Evolutionary conservation across 306 rosid species (phyloP).

Genomic region (Cucurbita argyrosperma): DNA sequence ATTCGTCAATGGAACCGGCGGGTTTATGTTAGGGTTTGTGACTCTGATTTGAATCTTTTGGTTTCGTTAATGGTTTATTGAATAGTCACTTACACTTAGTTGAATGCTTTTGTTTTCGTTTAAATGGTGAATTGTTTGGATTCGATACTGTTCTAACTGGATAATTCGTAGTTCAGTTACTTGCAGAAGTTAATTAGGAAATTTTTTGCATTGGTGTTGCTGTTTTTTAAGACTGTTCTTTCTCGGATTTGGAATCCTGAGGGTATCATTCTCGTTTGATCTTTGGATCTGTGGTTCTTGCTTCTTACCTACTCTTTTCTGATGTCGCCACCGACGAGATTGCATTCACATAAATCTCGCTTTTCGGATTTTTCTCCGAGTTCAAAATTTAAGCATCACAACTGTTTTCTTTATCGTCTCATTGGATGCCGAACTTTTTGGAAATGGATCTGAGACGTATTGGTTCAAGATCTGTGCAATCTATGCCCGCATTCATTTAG

Average conservation of each 20-base stretch:
- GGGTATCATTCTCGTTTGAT: background rate
- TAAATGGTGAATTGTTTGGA: background rate
- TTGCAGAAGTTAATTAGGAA: background rate
- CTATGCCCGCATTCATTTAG: conserved; percentile 30
- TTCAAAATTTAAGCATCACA: background rate
- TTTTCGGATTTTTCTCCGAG: background rate
- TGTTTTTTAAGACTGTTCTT: background rate
- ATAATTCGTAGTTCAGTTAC: background rate
- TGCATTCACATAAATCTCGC: background rate
- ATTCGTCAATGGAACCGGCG: background rate
- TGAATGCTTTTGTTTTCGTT: background rate
- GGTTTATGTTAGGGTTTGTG: conserved; percentile 5
- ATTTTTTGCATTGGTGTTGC: background rate
- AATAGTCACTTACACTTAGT: background rate
- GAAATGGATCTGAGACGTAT: conserved; percentile 38
- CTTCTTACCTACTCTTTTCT: background rate
- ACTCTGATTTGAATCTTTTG: background rate
- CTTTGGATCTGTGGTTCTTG: background rate
- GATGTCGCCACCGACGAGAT: background rate
- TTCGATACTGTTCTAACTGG: background rate
- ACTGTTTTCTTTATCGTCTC: background rate
- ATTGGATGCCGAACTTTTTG: conserved; percentile 32
- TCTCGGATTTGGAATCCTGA: background rate
- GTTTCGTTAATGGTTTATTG: background rate
- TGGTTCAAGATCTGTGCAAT: conserved; percentile 24